Conservation (phyloP, 495 filamentous ascomycete genomes). For the Annulohypoxylon maeteangense region DNA sequence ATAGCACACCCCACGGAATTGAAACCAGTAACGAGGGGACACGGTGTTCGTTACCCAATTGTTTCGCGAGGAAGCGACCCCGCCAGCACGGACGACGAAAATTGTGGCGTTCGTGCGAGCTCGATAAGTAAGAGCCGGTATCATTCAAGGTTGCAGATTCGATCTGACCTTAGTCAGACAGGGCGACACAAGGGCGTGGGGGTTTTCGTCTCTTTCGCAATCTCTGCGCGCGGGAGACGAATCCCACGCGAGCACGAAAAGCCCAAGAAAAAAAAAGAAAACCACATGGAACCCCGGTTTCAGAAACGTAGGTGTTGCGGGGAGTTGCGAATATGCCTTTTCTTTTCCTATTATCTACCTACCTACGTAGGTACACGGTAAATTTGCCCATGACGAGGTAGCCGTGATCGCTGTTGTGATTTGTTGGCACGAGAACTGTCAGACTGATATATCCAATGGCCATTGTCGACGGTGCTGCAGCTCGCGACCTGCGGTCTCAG, state of each 20-base stretch:
- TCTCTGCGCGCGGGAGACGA: conserved; percentile 13
- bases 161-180: conserved; percentile 23
- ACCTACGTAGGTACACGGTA: background rate
- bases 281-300: conserved; percentile 24
- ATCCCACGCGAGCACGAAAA: conserved; percentile 5
- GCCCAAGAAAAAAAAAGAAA: conserved; percentile 14
- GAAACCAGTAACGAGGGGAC: background rate
- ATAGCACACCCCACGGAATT: background rate
- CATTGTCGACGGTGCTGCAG: conserved; percentile 8
- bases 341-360: conserved; percentile 2
- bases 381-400: conserved; percentile 13
- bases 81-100: background rate
- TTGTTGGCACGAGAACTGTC: background rate
- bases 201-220: conserved; percentile 14
- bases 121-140: conserved; percentile 12
- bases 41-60: background rate
- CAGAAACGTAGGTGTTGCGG: background rate
- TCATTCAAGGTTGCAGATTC: conserved; percentile 23
- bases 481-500: conserved; percentile 1
- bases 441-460: conserved; percentile 20
- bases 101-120: conserved; percentile 16
- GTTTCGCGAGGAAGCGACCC: background rate
- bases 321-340: conserved; percentile 6
- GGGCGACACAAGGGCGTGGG: conserved; percentile 25
- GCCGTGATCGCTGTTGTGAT: conserved; percentile 1